A percentile compares a stretch with the other conserved stretches of the same genome.
These are phyloP conservation scores for Plasmodium knowlesi DNA, from an alignment of 169 alveolate species.

Conservation along the genomic window DNA sequence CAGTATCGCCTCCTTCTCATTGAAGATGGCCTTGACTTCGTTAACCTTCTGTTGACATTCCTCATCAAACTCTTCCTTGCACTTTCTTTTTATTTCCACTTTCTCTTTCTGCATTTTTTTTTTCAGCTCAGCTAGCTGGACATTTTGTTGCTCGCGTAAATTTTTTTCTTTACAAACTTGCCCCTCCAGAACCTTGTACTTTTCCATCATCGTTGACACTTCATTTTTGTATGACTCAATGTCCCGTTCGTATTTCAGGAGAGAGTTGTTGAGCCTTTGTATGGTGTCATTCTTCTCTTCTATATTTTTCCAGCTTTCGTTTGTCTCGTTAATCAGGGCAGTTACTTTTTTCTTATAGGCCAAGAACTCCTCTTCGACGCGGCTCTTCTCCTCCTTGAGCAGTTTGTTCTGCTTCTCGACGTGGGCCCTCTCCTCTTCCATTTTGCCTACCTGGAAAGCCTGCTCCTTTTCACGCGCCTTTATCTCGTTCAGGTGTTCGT, in stretches of 20 bases:
- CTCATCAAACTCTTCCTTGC: conserved; percentile 33
- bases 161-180: conserved; percentile 47
- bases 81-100: conserved; percentile 30
- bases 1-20: conserved; percentile 28
- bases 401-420: conserved; percentile 26
- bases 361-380: conserved; percentile 33
- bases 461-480: neutral
- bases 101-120: conserved; percentile 44
- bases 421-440: neutral
- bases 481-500: conserved; percentile 5
- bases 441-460: neutral
- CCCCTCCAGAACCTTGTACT: conserved; percentile 25
- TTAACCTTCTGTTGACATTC: conserved; percentile 41
- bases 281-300: conserved; percentile 20
- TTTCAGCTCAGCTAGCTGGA: neutral
- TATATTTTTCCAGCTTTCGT: conserved; percentile 26
- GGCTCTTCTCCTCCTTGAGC: conserved; percentile 25
- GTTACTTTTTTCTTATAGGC: conserved; percentile 33
- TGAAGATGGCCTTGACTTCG: conserved; percentile 20
- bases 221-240: conserved; percentile 31
- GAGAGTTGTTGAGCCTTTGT: conserved; percentile 23
- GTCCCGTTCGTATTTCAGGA: conserved; percentile 45
- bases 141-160: conserved; percentile 29
- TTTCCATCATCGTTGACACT: conserved; percentile 9
- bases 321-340: conserved; percentile 31